Conservation (phyloP, 345 rosid genomes). For the Rhodomyrtus tomentosa region DNA sequence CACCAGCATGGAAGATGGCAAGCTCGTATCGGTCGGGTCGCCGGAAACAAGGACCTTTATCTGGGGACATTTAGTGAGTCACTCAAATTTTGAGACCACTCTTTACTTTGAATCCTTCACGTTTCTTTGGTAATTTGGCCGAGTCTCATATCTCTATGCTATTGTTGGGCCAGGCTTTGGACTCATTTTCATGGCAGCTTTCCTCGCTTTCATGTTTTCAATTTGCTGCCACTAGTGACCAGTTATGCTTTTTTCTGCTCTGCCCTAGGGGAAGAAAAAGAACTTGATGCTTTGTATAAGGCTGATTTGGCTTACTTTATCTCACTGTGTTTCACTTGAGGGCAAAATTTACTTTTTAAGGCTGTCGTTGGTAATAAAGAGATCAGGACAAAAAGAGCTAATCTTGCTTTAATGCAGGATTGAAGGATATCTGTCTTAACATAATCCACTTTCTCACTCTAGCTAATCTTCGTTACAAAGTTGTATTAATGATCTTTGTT, state of each 20-base stretch:
- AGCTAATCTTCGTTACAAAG: not conserved
- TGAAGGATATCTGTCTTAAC: not conserved
- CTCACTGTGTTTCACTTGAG: not conserved
- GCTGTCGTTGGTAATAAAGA: not conserved
- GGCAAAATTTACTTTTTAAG: not conserved
- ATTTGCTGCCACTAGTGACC: not conserved
- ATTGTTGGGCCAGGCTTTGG: not conserved
- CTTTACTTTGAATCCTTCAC: not conserved
- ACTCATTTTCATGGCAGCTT: slow-evolving; percentile 1
- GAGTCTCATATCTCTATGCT: not conserved
- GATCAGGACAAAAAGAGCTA: not conserved
- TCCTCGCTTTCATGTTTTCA: not conserved
- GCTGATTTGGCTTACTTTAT: not conserved
- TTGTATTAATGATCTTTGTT: not conserved
- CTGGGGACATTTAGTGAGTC: slow-evolving; percentile 73
- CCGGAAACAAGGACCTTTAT: slow-evolving; percentile 85
- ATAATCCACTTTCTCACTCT: not conserved
- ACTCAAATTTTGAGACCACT: not conserved
- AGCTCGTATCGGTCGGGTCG: slow-evolving; percentile 79
- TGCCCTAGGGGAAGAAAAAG: not conserved
- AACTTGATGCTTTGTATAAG: not conserved
- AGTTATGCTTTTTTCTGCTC: not conserved
- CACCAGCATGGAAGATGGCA: slow-evolving; percentile 93
- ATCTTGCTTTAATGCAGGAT: not conserved
- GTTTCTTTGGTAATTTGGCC: not conserved